These are phyloP conservation scores for Nakataea oryzae DNA, from an alignment of 2,329 filamentous ascomycete species.

Conservation along the genomic window DNA sequence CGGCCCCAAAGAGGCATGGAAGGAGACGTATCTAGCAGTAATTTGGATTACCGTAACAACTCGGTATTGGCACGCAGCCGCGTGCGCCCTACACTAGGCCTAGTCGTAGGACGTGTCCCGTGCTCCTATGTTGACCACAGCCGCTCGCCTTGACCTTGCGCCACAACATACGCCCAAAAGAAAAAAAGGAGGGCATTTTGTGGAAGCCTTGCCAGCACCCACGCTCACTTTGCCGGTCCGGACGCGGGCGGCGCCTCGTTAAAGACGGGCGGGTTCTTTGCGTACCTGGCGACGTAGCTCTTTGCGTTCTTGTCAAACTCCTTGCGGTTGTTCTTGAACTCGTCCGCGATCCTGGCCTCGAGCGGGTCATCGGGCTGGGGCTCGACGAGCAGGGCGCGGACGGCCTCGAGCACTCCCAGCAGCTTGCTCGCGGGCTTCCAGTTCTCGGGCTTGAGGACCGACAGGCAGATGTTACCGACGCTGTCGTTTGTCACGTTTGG, in stretches of 20 bases:
- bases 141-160: no score
- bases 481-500: slow-evolving; percentile 87
- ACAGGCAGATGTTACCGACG: slow-evolving; percentile 76
- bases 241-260: slow-evolving; percentile 15
- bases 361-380: slow-evolving; percentile 86
- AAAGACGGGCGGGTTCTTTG: slow-evolving; percentile 30
- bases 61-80: no score
- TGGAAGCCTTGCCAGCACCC: no score
- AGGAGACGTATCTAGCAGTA: neutral
- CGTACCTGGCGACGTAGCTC: slow-evolving; percentile 66
- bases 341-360: slow-evolving; percentile 75
- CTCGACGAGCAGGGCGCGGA: slow-evolving; percentile 63
- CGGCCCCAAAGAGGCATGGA: neutral
- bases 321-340: slow-evolving; percentile 59
- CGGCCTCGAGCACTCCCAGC: slow-evolving; percentile 63
- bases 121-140: no score
- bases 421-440: slow-evolving; percentile 88
- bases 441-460: slow-evolving; percentile 71
- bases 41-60: neutral
- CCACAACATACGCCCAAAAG: no score
- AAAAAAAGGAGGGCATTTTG: no score
- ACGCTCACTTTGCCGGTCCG: neutral
- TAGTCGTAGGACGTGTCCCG: no score
- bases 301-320: slow-evolving; percentile 67
- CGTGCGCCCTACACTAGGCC: no score